Evolutionary conservation across 805 yeast genomes (phyloP).

Genomic region (Myxozyma nipponensis): DNA sequence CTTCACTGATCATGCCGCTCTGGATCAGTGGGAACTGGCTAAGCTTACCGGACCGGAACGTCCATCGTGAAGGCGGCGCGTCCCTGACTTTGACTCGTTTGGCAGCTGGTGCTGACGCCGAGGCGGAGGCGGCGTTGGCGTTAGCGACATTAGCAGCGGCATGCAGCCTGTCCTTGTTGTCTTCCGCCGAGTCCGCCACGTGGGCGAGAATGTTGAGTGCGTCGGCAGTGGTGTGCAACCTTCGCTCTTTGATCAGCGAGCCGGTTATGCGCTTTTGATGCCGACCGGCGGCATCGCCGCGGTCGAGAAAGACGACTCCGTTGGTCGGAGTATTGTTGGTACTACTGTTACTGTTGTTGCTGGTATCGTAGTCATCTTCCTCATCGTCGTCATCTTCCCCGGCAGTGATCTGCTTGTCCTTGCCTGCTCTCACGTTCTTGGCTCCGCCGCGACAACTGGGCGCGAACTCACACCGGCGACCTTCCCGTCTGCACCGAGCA

Average conservation of each 20-base stretch:
- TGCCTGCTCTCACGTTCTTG: constrained; percentile 39
- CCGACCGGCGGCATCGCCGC: too few species aligned
- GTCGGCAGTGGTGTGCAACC: constrained; percentile 39
- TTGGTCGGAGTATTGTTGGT: too few species aligned
- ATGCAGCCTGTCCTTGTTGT: constrained; percentile 7
- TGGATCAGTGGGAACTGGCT: constrained; percentile 29
- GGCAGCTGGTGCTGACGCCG: background rate
- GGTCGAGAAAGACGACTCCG: background rate
- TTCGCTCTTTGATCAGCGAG: constrained; percentile 27
- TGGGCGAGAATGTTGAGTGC: constrained; percentile 41
- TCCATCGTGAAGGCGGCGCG: constrained; percentile 18
- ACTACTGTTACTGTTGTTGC: background rate
- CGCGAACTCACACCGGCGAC: constrained; percentile 73
- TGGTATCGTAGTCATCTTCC: constrained; percentile 3
- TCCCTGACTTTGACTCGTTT: constrained; percentile 2
- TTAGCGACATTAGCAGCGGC: background rate
- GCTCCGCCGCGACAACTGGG: constrained; percentile 54
- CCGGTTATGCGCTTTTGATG: constrained; percentile 11
- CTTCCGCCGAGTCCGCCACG: constrained; percentile 34
- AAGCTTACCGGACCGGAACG: constrained; percentile 21
- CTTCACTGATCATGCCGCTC: constrained; percentile 54
- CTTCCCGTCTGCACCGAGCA: constrained; percentile 75
- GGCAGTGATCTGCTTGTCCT: constrained; percentile 23
- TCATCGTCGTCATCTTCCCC: constrained; percentile 11
- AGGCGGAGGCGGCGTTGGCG: background rate